These are phyloP conservation scores for Wickerhamiella kazuoi DNA, from an alignment of 805 yeast species.

Conservation along the genomic window DNA sequence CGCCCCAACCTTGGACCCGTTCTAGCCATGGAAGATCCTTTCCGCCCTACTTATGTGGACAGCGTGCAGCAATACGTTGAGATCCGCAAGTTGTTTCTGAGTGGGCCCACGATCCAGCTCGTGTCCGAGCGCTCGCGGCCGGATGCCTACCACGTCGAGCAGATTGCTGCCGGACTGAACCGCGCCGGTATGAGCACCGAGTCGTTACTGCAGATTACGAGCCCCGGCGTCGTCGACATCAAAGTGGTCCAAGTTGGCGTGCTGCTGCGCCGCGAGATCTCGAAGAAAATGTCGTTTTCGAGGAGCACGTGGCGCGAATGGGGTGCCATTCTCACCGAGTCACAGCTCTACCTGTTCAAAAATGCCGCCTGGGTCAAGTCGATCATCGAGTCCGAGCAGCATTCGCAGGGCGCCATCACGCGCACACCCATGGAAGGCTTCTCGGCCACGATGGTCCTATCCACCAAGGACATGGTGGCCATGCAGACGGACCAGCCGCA, in stretches of 20 bases:
- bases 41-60: conserved; percentile 12
- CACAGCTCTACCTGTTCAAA: conserved; percentile 26
- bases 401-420: conserved; percentile 9
- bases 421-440: conserved; percentile 23
- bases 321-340: conserved; percentile 27
- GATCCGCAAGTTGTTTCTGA: conserved; percentile 16
- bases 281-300: conserved; percentile 17
- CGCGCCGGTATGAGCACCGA: conserved; percentile 12
- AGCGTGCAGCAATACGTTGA: conserved; percentile 12
- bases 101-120: conserved; percentile 22
- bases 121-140: conserved; percentile 24
- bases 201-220: conserved; percentile 14
- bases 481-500: conserved; percentile 11
- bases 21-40: conserved; percentile 17
- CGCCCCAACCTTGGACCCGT: conserved; percentile 19
- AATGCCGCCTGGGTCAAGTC: conserved; percentile 22
- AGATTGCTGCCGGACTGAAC: conserved; percentile 1
- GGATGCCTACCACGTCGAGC: conserved; percentile 17
- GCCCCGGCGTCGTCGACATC: conserved; percentile 24
- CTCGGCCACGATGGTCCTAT: conserved; percentile 20
- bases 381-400: conserved; percentile 9
- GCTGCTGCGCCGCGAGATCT: conserved; percentile 20
- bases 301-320: conserved; percentile 23
- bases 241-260: conserved; percentile 25
- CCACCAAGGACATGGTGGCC: conserved; percentile 28